Evolutionary conservation across 306 rosid genomes (phyloP).

Genomic region (Ziziphus jujuba): DNA sequence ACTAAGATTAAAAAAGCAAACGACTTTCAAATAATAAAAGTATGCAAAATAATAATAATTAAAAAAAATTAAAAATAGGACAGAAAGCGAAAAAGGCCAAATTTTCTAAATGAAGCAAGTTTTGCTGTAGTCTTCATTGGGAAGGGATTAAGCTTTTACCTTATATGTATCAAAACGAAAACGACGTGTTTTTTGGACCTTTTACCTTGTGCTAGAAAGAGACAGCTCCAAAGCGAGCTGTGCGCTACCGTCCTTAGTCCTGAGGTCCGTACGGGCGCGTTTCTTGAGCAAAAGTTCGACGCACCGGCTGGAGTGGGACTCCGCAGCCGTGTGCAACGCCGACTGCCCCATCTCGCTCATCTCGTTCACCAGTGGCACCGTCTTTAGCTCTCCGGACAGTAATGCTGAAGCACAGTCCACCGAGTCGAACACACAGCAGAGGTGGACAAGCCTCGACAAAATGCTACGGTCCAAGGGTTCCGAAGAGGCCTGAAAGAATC

Average conservation of each 20-base stretch:
- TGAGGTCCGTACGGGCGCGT: slow-evolving; percentile 44
- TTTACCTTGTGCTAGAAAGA: slow-evolving; percentile 40
- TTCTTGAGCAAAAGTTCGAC: slow-evolving; percentile 36
- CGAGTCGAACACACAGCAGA: slow-evolving; percentile 44
- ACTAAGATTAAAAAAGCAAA: background rate
- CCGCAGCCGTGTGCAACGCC: slow-evolving; percentile 44
- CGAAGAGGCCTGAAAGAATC: background rate
- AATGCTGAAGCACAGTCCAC: slow-evolving; percentile 34
- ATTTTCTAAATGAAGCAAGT: slow-evolving; percentile 8
- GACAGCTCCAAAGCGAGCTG: slow-evolving; percentile 44
- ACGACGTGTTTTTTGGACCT: slow-evolving; percentile 24
- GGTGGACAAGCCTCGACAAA: slow-evolving; percentile 35
- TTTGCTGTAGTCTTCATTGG: slow-evolving; percentile 11
- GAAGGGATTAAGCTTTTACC: slow-evolving; percentile 25
- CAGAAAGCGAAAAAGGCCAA: slow-evolving; percentile 18
- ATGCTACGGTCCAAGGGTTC: slow-evolving; percentile 26
- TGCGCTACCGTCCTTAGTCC: slow-evolving; percentile 34
- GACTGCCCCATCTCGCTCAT: slow-evolving; percentile 28
- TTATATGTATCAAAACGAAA: slow-evolving; percentile 20
- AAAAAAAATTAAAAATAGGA: background rate
- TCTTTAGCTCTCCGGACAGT: slow-evolving; percentile 35
- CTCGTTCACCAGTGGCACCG: slow-evolving; percentile 33
- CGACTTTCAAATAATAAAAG: background rate
- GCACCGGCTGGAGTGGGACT: slow-evolving; percentile 36
- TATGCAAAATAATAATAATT: too few species aligned